Base-by-base conservation (phyloP, 495 filamentous ascomycete genomes). In the Penicillium egyptiacum region DNA sequence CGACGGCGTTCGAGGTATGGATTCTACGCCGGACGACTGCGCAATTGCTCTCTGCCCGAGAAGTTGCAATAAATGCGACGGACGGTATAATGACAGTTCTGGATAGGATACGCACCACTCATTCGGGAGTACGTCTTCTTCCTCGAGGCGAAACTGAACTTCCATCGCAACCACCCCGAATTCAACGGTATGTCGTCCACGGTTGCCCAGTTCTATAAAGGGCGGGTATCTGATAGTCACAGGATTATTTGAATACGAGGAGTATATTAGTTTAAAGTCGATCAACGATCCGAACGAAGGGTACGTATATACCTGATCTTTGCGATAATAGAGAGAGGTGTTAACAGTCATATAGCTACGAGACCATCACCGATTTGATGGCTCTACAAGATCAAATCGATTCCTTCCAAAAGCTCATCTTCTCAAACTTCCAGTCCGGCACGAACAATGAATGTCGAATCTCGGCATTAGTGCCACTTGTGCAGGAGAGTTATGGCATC, bases 211-310 rank as follows among this genome's bases (percentile, higher is more conserved):
- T 20, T 22, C 17, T 16, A 28, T 47, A 17, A 53, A 35, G 31
- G 26, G 39, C n/a, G 41, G 14, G 20, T 45, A 53, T 49, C 68
- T 71, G 39, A 71, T 39, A 40, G 6, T 52, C 19, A 37, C 55
- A 88, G 86, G 86, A 40, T 79, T 94, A 25, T 98, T 98, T 66
- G 94, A 98, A 68, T 98, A 98, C 61, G 94, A 97, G 79, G 94
- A 98, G 67, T 98, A 98, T 70, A 92, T 98, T 71, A 96, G 91
- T 65, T 80, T 98, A 70, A 97, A 97, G 77, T 88, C 90, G 5
- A 98, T 96, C 76, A 96, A 97, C 73, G 94, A 98, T 77, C 94
- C 95, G 11, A 97, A 98, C 67, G 94, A 98, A 75, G 94, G 94
- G 79, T 84, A 70, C 44, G 67, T 35, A 30, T 9, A 11, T 44